Evolutionary conservation across 116 monocot species (phyloP).

Genomic region (Zostera marina): DNA sequence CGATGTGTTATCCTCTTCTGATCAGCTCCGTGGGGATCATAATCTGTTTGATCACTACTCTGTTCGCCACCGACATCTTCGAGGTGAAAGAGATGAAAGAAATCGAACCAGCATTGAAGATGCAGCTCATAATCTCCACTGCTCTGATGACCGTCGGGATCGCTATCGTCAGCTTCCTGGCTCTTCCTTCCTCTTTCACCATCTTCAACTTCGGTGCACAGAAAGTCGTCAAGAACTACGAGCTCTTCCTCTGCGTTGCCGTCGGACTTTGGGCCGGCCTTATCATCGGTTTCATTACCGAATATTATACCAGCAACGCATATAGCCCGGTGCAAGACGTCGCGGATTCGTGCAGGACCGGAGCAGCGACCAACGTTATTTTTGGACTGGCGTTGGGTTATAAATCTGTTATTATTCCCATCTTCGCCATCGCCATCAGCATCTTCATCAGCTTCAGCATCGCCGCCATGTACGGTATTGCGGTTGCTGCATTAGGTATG

Average conservation of each 20-base stretch:
- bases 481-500: constrained; percentile 90
- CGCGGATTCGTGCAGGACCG: no score
- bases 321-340: constrained; percentile 21
- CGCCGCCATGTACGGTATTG: constrained; percentile 92
- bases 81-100: constrained; percentile 29
- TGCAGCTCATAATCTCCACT: constrained; percentile 32
- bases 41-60: no score
- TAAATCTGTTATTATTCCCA: constrained; percentile 90
- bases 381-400: no score
- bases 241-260: constrained; percentile 80
- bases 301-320: constrained; percentile 53
- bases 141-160: constrained; percentile 37
- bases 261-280: constrained; percentile 65
- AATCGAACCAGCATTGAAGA: constrained; percentile 38
- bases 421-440: constrained; percentile 81
- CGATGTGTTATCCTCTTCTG: constrained; percentile 29
- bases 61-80: constrained; percentile 36
- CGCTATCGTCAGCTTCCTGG: constrained; percentile 25
- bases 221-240: constrained; percentile 36
- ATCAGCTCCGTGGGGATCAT: constrained; percentile 43
- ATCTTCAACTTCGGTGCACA: constrained; percentile 36
- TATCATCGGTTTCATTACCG: constrained; percentile 39
- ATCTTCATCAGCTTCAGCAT: constrained; percentile 82
- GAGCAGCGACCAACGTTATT: no score
- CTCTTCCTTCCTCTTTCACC: no score